Conservation (phyloP, 169 alveolate genomes). For the Cystoisospora suis region DNA sequence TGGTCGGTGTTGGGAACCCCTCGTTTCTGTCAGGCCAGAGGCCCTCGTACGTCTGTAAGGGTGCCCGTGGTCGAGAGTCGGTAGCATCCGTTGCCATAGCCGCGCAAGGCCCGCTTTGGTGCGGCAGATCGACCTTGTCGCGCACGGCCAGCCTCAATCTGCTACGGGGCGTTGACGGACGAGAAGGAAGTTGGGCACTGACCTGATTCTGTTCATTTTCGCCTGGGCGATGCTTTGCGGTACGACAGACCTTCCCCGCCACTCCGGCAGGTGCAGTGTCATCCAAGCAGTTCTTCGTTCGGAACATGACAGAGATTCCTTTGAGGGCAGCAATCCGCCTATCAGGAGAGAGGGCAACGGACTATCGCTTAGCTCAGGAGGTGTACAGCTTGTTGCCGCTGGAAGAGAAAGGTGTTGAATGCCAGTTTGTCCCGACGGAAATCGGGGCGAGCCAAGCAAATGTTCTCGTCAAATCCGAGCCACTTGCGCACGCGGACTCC, state of each 20-base stretch:
- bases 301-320: slow-evolving; percentile 22
- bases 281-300: not conserved
- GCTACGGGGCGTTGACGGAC: not conserved
- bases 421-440: not conserved
- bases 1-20: slow-evolving; percentile 23
- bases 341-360: too few species aligned
- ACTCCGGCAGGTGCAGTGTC: not conserved
- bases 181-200: not conserved
- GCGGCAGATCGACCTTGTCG: too few species aligned
- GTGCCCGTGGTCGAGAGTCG: too few species aligned
- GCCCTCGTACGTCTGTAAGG: not conserved
- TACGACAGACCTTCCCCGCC: slow-evolving; percentile 18
- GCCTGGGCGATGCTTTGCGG: not conserved
- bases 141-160: too few species aligned
- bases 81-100: too few species aligned
- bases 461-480: not conserved
- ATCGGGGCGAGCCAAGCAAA: not conserved
- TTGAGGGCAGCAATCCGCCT: not conserved
- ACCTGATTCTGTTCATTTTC: not conserved
- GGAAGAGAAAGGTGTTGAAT: not conserved
- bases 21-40: not conserved
- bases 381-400: not conserved
- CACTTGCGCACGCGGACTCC: not conserved
- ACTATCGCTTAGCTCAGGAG: too few species aligned
- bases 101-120: too few species aligned